phyloP scores from a whole-genome alignment of 1,284 basidiomycete species.

The Cryptococcus floricola region DNA sequence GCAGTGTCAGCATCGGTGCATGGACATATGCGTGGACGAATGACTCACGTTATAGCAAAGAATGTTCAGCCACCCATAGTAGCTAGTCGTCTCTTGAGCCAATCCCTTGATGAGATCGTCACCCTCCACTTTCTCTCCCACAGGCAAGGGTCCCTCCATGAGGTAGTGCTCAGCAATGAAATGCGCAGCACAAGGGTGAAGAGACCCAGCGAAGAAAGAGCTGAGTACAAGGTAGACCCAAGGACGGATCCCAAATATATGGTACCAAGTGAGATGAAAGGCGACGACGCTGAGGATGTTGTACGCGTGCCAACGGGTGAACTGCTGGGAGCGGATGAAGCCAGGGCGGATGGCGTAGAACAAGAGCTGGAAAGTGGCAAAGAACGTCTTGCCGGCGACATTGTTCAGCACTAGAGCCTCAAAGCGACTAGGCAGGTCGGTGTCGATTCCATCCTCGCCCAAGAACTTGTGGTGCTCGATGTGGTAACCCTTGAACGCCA shows the following conservation, averaged over 20 bases:
- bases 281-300: constrained; percentile 69
- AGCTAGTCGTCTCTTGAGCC: constrained; percentile 89
- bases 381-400: constrained; percentile 95
- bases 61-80: constrained; percentile 87
- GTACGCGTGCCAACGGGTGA: constrained; percentile 77
- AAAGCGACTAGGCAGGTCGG: constrained; percentile 81
- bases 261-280: constrained; percentile 69
- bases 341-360: constrained; percentile 96
- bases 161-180: constrained; percentile 97
- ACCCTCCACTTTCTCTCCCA: constrained; percentile 27
- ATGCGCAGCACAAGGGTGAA: constrained; percentile 94
- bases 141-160: constrained; percentile 66
- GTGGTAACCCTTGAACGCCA: constrained; percentile 96
- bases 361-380: constrained; percentile 95
- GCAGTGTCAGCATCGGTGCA: neutral
- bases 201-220: constrained; percentile 89
- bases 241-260: constrained; percentile 61
- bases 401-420: constrained; percentile 87
- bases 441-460: constrained; percentile 92
- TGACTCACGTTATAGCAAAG: constrained; percentile 85
- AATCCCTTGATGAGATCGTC: constrained; percentile 29
- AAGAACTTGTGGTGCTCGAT: constrained; percentile 91
- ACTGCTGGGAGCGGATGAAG: constrained; percentile 79
- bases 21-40: neutral
- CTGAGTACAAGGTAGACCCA: constrained; percentile 79